Base-by-base conservation (phyloP, 1,139 yeast species). In the Kodamaea sp. region DNA sequence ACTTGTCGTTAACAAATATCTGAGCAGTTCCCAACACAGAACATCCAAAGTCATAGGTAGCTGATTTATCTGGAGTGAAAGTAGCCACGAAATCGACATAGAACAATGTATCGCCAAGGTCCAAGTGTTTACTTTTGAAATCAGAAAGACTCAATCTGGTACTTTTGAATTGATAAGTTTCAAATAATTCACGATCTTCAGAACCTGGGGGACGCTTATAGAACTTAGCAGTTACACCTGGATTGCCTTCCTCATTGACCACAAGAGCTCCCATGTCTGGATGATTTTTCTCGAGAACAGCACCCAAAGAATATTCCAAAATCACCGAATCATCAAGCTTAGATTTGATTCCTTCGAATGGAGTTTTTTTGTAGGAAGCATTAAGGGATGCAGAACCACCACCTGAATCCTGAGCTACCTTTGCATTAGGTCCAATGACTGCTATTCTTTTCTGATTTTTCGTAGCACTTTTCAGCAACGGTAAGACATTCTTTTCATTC, bases 11-110 rank as follows among this genome's bases (percentile, higher is more conserved):
- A 32, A 80, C 55, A 47, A 65, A 79, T n/a, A 80, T 43, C 48
- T 66, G 67, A 23, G 78, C 80, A 29, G 81, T 73, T 29, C 85
- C 85, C 33, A 66, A 51, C 31, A 71, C 70, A 7, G 71, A 55
- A 36, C 73, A 58, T 18, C 82, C 81, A 50, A 80, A 70, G 34
- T 65, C 70, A 47, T 75, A 78, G 10, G 58, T 67, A 13, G 71
- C 78, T 31, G 70, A 52, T 33, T 61, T 70, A 34, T 71, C 75
- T 7, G 82, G 73, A 2, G 48, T 55, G 41, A 63, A 73, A 21
- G 57, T 51, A 34, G 78, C 62, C 22, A 48, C 74, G 35, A 77
- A 50, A 35, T 72, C 78, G 32, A 63, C 63, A 45, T 66, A 78
- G 50, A 44, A 59, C 24, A 26, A 15, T 7, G 8, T 11, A 5